These are phyloP conservation scores for Paramecium caudatum DNA, from an alignment of 73 alveolate species.

Conservation along the genomic window DNA sequence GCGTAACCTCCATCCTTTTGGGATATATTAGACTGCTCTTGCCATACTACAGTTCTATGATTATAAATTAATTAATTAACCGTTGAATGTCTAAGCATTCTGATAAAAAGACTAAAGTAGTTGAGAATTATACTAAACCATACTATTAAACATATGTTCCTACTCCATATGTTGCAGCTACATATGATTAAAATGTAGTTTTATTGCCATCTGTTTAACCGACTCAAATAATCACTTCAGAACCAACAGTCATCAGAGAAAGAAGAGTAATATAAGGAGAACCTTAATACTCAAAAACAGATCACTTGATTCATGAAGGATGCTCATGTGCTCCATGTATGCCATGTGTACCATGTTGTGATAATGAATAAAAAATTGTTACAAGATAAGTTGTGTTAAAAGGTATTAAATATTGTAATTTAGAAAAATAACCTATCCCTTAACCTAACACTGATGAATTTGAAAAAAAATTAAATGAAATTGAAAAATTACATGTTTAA, in stretches of 20 bases:
- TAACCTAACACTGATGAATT: not conserved
- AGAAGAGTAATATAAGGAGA: constrained; percentile 40
- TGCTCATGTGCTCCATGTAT: not conserved
- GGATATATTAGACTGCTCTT: constrained; percentile 45
- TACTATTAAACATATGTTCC: constrained; percentile 51
- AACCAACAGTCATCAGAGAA: constrained; percentile 32
- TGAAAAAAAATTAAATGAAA: constrained; percentile 12
- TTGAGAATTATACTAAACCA: not conserved
- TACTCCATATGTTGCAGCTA: constrained; percentile 2
- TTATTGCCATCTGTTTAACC: not conserved
- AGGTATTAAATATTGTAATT: not conserved
- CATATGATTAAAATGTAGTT: not conserved
- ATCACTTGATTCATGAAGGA: not conserved
- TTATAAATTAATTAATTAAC: not conserved
- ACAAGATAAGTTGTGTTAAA: constrained; percentile 33
- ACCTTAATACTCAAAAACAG: not conserved
- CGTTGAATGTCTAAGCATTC: constrained; percentile 62
- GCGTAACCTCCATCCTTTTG: constrained; percentile 31
- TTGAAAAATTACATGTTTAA: constrained; percentile 25
- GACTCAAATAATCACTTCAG: constrained; percentile 15
- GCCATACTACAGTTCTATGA: not conserved
- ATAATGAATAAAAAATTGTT: constrained; percentile 28
- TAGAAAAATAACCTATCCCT: not conserved
- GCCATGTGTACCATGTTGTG: constrained; percentile 60
- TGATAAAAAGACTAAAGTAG: constrained; percentile 19